These are phyloP conservation scores for Metschnikowia koreensis DNA, from an alignment of 805 yeast species.

Conservation along the genomic window DNA sequence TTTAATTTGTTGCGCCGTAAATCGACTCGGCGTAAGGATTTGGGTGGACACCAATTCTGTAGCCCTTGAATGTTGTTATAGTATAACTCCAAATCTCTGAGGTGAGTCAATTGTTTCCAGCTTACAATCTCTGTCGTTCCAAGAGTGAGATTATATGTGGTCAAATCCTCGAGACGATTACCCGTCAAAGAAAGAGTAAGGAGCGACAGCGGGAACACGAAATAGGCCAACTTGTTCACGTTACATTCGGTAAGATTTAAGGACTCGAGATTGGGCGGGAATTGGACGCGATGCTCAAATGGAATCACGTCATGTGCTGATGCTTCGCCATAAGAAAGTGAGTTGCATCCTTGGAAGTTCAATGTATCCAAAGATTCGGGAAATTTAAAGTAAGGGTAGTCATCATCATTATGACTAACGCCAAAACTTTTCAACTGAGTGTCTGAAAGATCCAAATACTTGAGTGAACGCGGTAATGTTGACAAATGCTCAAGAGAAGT, in stretches of 20 bases:
- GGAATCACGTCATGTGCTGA: background rate
- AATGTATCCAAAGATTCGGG: slow-evolving; percentile 26
- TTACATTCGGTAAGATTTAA: slow-evolving; percentile 27
- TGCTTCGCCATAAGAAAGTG: slow-evolving; percentile 8
- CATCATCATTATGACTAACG: slow-evolving; percentile 10
- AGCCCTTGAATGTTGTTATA: slow-evolving; percentile 22
- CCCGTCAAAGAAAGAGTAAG: slow-evolving; percentile 24
- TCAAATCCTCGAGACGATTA: slow-evolving; percentile 23
- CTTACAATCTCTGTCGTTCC: slow-evolving; percentile 7
- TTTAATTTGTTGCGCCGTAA: slow-evolving; percentile 16
- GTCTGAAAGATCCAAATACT: slow-evolving; percentile 26
- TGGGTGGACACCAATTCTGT: slow-evolving; percentile 22
- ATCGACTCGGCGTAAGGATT: slow-evolving; percentile 11
- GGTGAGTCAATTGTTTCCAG: slow-evolving; percentile 27
- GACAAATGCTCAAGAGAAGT: slow-evolving; percentile 19
- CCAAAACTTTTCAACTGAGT: slow-evolving; percentile 20
- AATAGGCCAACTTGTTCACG: slow-evolving; percentile 18
- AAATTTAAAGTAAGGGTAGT: slow-evolving; percentile 24
- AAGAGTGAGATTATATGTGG: slow-evolving; percentile 17
- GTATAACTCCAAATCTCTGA: slow-evolving; percentile 24
- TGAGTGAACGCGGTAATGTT: slow-evolving; percentile 22
- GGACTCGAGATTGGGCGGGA: slow-evolving; percentile 21
- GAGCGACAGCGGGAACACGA: slow-evolving; percentile 26
- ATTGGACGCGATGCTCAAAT: slow-evolving; percentile 18
- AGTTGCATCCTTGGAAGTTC: slow-evolving; percentile 21